Base-by-base conservation (phyloP, 148 eudicot genomes). In the Drosera capensis region DNA sequence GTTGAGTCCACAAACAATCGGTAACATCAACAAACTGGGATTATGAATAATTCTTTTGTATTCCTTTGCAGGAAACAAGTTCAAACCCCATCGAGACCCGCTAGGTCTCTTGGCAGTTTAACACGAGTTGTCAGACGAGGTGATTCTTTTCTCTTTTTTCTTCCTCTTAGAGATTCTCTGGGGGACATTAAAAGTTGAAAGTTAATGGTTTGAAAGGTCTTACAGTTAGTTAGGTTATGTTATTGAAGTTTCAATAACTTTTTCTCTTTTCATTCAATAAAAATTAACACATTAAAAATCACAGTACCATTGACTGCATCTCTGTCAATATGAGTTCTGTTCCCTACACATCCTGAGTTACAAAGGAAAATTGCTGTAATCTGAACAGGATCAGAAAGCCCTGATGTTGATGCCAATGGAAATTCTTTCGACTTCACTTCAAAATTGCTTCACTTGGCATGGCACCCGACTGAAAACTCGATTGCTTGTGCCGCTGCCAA, bases 401-500 rank as follows among this genome's bases (percentile, higher is more conserved):
- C 72, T 16, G 72, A 60, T 29, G 25, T 16, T 24, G 66, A 69
- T 50, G 25, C 61, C 26, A 69, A 64, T 20, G 70, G 70, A 51
- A 55, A 43, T 36, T 48, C 66, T 23, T 56, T 59, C 5, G 74
- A 69, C 48, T 64, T 45, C 17, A 46, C 56, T 31, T 50, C 60
- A 29, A 69, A 69, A 40, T 26, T 69, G 49, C 74, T 69, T 49
- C 74, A 69, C 39, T 30, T 64, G 30, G 74, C 74, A 16, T 69
- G 74, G 74, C 74, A 69, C 46, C 74, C 74, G 7, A 40, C 51
- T 0, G 74, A 69, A 35, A 69, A 69, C 57, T 54, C 65, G 20
- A 50, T 69, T 16, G 74, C 74, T 11, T 69, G 74, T 43, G 74
- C 74, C 45, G 70, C 74, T 48, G 49, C 74, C 14, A 69, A 69